Evolutionary conservation across 1,139 yeast genomes (phyloP).

Genomic region (Debaryomycetaceae sp.): DNA sequence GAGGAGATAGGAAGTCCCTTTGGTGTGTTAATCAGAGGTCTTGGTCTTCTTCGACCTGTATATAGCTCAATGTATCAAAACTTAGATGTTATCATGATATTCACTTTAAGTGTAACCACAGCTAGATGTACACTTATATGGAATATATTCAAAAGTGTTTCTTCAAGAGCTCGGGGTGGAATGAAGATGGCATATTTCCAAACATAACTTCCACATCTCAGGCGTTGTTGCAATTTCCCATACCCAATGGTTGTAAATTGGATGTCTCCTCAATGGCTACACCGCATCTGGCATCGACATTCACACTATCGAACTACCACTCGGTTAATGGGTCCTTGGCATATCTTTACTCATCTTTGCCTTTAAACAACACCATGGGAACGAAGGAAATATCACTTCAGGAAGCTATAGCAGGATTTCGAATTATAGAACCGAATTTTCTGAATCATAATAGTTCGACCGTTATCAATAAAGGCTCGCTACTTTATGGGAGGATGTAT

Average conservation of each 20-base stretch:
- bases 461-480: constrained; percentile 14
- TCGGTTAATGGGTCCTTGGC: constrained; percentile 79
- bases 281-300: constrained; percentile 67
- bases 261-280: constrained; percentile 74
- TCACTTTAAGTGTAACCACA: too few relatives aligned
- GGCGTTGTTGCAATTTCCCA: constrained; percentile 66
- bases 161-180: constrained; percentile 69
- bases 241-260: constrained; percentile 68
- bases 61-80: background rate
- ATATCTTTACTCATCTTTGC: constrained; percentile 68
- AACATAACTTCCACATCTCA: constrained; percentile 68
- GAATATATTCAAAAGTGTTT: constrained; percentile 76
- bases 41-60: background rate
- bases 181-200: constrained; percentile 71
- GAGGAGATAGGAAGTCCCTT: too few relatives aligned
- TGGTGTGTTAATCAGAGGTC: too few relatives aligned
- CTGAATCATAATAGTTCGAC: constrained; percentile 1
- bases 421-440: constrained; percentile 49
- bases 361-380: constrained; percentile 49
- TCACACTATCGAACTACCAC: constrained; percentile 66
- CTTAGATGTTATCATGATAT: too few relatives aligned
- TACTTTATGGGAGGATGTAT: constrained; percentile 77
- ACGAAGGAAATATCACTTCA: constrained; percentile 59
- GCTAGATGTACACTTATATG: constrained; percentile 73
- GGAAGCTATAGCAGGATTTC: constrained; percentile 76